Base-by-base conservation (phyloP, 345 rosid species). In the Hibiscus trionum region DNA sequence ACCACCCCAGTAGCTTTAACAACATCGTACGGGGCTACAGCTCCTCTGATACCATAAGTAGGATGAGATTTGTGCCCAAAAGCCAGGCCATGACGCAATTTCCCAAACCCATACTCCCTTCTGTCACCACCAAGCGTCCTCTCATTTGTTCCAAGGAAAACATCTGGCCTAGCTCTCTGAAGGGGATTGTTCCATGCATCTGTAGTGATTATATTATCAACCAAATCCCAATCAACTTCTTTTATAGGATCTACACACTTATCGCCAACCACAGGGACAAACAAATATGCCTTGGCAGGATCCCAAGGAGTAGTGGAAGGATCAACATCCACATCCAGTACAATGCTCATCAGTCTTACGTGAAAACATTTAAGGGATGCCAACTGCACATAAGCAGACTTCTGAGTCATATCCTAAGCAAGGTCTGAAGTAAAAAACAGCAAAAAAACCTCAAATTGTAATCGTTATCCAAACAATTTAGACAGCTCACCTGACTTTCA, bases 271-370 rank as follows among this genome's bases (percentile, higher is more conserved):
- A 95, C 76, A 72, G 99, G 99, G 74, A 90, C 89, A 82, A 95
- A 95, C 83, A 95, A 84, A 88, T 95, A 95, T 64, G 99, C 96
- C 86, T 95, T 95, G 68, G 90, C 88, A 82, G 94, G 90, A 95
- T 92, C 97, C 99, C 99, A 95, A 3, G 99, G 99, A 76, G 99
- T 95, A 53, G 97, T 91, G 81, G 96, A 85, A 79, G 99, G 99
- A 83, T 95, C 97, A 70, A 95, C 99, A 88, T 89, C 96, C 91
- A 95, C 99, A 58, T 95, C 99, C 81, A 95, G 79, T 73, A 95
- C 98, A 74, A 95, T 89, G 85, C 99, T 95, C 99, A 95, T 95
- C 84, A 95, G 82, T 78, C 99, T 83, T 64, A 95, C 97, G 77
- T 95, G 99, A 85, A 95, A 92, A 58, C 76, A 85, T 82, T 95